These are phyloP conservation scores for Penicillium herquei DNA, from an alignment of 495 filamentous ascomycete species.

Conservation along the genomic window DNA sequence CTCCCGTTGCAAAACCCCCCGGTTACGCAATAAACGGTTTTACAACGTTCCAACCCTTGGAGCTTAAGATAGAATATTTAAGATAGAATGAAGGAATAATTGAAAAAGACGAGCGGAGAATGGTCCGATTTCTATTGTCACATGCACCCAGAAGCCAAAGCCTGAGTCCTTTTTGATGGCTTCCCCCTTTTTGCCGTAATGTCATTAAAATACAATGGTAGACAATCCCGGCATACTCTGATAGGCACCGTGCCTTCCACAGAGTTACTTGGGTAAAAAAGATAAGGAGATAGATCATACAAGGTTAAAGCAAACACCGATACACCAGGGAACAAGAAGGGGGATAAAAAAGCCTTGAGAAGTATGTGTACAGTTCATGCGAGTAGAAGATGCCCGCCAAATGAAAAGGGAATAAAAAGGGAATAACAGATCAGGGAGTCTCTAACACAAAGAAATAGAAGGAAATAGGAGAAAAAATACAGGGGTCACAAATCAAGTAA, in stretches of 20 bases:
- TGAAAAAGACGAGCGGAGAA: constrained; percentile 45
- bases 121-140: constrained; percentile 48
- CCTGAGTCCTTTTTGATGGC: constrained; percentile 40
- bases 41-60: constrained; percentile 8
- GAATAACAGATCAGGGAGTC: constrained; percentile 21
- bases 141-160: constrained; percentile 43
- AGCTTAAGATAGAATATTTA: constrained; percentile 3
- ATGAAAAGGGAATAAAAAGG: neutral
- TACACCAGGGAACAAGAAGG: constrained; percentile 37
- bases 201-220: constrained; percentile 48
- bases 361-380: constrained; percentile 47
- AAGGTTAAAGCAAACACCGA: constrained; percentile 36
- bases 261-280: constrained; percentile 39
- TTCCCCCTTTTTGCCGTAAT: constrained; percentile 38
- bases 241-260: neutral
- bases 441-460: constrained; percentile 24
- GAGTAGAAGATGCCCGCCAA: constrained; percentile 27
- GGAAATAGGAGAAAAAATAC: constrained; percentile 25
- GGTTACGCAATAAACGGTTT: constrained; percentile 8
- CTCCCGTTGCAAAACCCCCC: neutral
- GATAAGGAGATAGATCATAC: constrained; percentile 29
- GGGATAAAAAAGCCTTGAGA: constrained; percentile 23
- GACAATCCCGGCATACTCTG: constrained; percentile 33
- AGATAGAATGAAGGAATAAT: constrained; percentile 8
- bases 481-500: constrained; percentile 5